Percentiles rank a stretch among this genome's conserved stretches.
Evolutionary conservation across 192 early-diverging fungal species (phyloP).

Genomic region (Mortierella alpina): DNA sequence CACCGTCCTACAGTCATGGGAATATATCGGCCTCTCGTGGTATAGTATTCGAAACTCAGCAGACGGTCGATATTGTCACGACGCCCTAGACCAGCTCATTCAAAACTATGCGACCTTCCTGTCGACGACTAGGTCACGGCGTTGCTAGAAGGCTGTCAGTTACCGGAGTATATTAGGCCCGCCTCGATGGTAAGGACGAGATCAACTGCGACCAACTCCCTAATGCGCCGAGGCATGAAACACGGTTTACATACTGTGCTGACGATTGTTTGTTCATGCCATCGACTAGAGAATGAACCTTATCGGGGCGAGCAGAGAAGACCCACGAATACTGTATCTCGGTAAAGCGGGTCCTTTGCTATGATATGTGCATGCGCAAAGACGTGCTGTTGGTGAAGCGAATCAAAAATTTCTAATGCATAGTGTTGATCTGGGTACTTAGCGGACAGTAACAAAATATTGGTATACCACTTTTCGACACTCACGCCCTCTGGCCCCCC

Average conservation of each 20-base stretch:
- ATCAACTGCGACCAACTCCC: no score
- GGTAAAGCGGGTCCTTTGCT: constrained; percentile 22
- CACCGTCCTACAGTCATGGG: constrained; percentile 12
- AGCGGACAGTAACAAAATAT: constrained; percentile 42
- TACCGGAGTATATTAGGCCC: constrained; percentile 10
- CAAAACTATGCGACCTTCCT: not conserved
- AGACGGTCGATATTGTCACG: not conserved
- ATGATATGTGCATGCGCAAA: no score
- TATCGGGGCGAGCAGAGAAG: constrained; percentile 47
- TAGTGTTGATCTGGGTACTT: not conserved
- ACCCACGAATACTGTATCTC: constrained; percentile 52
- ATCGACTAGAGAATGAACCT: constrained; percentile 58
- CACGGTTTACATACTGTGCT: not conserved
- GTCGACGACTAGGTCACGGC: constrained; percentile 27
- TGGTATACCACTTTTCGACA: constrained; percentile 47
- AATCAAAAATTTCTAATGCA: not conserved
- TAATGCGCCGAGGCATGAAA: not conserved
- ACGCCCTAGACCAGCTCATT: not conserved
- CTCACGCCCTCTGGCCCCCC: constrained; percentile 26
- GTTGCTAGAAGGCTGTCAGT: constrained; percentile 29
- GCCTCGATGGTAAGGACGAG: constrained; percentile 18
- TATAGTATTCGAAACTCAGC: not conserved
- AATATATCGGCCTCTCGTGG: constrained; percentile 31
- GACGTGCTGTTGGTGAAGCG: not conserved
- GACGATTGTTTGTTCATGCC: not conserved